Percentiles rank a stretch among this genome's conserved stretches.
phyloP scores from a whole-genome alignment of 176 grass and related monocot genomes.

The Secale cereale region DNA sequence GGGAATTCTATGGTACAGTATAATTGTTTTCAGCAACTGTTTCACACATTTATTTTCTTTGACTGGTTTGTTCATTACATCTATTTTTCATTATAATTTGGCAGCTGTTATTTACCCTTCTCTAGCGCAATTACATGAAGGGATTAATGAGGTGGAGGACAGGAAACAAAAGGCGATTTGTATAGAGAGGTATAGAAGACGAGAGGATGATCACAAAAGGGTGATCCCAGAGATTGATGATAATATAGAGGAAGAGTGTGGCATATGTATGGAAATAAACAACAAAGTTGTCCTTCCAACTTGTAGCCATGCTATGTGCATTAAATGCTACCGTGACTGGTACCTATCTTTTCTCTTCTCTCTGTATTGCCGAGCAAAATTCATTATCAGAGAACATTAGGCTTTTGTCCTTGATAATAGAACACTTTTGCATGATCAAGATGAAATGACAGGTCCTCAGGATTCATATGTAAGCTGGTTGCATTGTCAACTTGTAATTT shows the following conservation, averaged over 20 bases:
- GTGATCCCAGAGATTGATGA: slow-evolving; percentile 74
- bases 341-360: slow-evolving; percentile 34
- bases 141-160: slow-evolving; percentile 76
- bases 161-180: slow-evolving; percentile 73
- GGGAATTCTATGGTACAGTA: slow-evolving; percentile 80
- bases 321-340: slow-evolving; percentile 92
- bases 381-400: background rate
- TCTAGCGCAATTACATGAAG: slow-evolving; percentile 75
- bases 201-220: slow-evolving; percentile 55
- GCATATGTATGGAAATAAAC: slow-evolving; percentile 91
- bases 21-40: background rate
- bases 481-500: background rate
- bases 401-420: background rate
- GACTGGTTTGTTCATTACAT: slow-evolving; percentile 26
- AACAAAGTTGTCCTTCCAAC: slow-evolving; percentile 77
- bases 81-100: background rate
- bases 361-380: slow-evolving; percentile 10
- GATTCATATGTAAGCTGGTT: background rate
- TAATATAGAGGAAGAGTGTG: slow-evolving; percentile 92
- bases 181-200: slow-evolving; percentile 65
- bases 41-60: slow-evolving; percentile 1
- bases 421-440: background rate
- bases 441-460: background rate
- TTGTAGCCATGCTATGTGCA: slow-evolving; percentile 91
- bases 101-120: slow-evolving; percentile 91